Conservation (phyloP, 2,329 filamentous ascomycete genomes). For the Hypoxylon sp. region DNA sequence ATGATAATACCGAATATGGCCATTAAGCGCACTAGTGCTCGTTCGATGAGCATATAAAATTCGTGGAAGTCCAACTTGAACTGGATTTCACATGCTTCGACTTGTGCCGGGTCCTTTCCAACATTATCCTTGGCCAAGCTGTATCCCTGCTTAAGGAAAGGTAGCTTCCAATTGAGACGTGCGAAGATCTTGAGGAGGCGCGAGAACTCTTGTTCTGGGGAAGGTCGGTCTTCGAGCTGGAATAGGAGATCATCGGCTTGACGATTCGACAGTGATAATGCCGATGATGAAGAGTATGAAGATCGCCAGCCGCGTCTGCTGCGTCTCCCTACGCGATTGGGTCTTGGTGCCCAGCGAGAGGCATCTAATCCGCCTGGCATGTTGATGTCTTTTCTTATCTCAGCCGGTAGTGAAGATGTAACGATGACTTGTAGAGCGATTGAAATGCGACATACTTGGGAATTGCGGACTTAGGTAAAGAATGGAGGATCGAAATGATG, state of each 20-base stretch:
- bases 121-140: slow-evolving; percentile 60
- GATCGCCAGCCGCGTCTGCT: not conserved
- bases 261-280: slow-evolving; percentile 2
- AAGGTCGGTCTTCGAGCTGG: slow-evolving; percentile 11
- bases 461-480: not conserved
- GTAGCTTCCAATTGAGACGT: slow-evolving; percentile 72
- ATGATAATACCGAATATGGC: slow-evolving; percentile 71
- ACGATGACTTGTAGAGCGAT: not conserved
- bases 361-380: slow-evolving; percentile 39
- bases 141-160: slow-evolving; percentile 70
- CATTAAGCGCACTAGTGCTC: slow-evolving; percentile 76
- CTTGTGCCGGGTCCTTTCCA: slow-evolving; percentile 52
- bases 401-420: not conserved
- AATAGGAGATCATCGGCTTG: slow-evolving; percentile 1
- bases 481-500: not conserved
- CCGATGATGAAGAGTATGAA: slow-evolving; percentile 1
- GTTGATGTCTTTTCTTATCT: not conserved
- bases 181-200: slow-evolving; percentile 72
- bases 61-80: slow-evolving; percentile 85
- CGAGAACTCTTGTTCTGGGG: slow-evolving; percentile 59
- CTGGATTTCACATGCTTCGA: slow-evolving; percentile 66
- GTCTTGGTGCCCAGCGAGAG: slow-evolving; percentile 45
- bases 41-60: slow-evolving; percentile 79
- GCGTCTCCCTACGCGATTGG: slow-evolving; percentile 7
- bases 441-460: slow-evolving; percentile 14